Conservation (phyloP, 768 basidiomycete genomes). For the Coprinopsis sp. region DNA sequence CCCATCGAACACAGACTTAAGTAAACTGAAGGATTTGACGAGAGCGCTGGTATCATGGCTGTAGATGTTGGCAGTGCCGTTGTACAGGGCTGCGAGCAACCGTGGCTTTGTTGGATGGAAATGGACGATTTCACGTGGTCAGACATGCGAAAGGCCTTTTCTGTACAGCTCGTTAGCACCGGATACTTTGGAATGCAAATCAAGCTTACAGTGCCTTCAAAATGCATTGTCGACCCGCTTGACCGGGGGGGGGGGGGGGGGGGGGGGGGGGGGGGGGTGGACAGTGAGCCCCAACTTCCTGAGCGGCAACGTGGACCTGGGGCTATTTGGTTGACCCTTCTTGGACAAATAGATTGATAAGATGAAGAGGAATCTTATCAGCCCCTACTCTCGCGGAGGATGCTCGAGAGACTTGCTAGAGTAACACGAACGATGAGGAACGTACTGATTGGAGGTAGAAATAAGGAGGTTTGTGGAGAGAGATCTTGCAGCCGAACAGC, state of each 20-base stretch:
- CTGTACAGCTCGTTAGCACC: constrained; percentile 35
- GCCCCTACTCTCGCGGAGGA: too few species aligned
- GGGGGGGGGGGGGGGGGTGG: too few species aligned
- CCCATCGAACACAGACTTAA: constrained; percentile 95
- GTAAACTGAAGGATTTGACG: constrained; percentile 94
- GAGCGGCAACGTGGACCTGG: too few species aligned
- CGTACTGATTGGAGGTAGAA: too few species aligned
- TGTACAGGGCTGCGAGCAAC: constrained; percentile 88
- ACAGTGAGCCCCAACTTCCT: background rate
- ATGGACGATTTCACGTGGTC: constrained; percentile 96
- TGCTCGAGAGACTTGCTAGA: too few species aligned
- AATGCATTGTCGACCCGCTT: constrained; percentile 24
- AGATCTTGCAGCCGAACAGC: too few species aligned
- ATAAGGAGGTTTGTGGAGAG: too few species aligned
- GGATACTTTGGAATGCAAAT: background rate
- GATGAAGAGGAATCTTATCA: too few species aligned
- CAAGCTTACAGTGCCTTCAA: constrained; percentile 37
- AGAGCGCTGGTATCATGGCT: constrained; percentile 91
- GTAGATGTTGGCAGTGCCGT: constrained; percentile 98
- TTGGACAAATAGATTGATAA: too few species aligned
- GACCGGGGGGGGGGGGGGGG: background rate
- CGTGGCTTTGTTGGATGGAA: constrained; percentile 98
- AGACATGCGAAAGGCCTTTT: constrained; percentile 85
- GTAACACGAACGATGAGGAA: too few species aligned
- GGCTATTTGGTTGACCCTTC: too few species aligned